Percentiles rank a stretch among this genome's conserved stretches.
These are phyloP conservation scores for Cladobotryum mycophilum DNA, from an alignment of 2,329 filamentous ascomycete species.

Conservation along the genomic window DNA sequence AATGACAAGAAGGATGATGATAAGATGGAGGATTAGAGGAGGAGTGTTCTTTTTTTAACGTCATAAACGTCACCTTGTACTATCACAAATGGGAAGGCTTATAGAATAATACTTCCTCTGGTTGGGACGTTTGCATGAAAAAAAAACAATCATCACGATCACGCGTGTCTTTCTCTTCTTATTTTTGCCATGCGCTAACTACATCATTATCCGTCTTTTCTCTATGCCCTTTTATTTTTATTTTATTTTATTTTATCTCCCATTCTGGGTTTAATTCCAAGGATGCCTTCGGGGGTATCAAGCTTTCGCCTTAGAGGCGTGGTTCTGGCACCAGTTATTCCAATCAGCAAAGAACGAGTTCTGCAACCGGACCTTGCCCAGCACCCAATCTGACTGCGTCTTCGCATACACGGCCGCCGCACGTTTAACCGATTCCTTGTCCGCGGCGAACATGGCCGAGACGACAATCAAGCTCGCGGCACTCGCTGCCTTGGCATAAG, in stretches of 20 bases:
- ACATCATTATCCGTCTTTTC: not conserved
- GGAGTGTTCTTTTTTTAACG: conserved; percentile 9
- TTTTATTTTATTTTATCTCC: too few species aligned
- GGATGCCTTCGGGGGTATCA: conserved; percentile 17
- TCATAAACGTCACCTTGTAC: conserved; percentile 25
- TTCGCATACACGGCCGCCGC: conserved; percentile 59
- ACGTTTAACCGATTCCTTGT: conserved; percentile 45
- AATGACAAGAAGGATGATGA: conserved; percentile 58
- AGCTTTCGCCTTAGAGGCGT: conserved; percentile 29
- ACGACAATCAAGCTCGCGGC: conserved; percentile 63
- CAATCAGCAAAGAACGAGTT: conserved; percentile 64
- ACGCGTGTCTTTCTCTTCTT: not conserved
- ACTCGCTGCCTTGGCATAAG: conserved; percentile 70
- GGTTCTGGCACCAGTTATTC: conserved; percentile 64
- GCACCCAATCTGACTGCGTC: conserved; percentile 52
- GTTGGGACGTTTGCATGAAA: conserved; percentile 2
- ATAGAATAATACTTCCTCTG: conserved; percentile 30
- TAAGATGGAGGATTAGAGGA: conserved; percentile 80
- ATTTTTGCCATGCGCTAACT: not conserved
- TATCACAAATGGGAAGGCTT: conserved; percentile 28
- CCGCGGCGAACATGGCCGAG: conserved; percentile 51
- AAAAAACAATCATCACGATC: not conserved
- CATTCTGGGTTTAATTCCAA: conserved; percentile 10
- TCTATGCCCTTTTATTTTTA: not conserved
- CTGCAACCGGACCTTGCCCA: conserved; percentile 54